Percentiles rank a stretch among this genome's conserved stretches.
These are phyloP conservation scores for Cyclocybe aegerita DNA, from an alignment of 768 basidiomycete genomes.

Conservation along the genomic window DNA sequence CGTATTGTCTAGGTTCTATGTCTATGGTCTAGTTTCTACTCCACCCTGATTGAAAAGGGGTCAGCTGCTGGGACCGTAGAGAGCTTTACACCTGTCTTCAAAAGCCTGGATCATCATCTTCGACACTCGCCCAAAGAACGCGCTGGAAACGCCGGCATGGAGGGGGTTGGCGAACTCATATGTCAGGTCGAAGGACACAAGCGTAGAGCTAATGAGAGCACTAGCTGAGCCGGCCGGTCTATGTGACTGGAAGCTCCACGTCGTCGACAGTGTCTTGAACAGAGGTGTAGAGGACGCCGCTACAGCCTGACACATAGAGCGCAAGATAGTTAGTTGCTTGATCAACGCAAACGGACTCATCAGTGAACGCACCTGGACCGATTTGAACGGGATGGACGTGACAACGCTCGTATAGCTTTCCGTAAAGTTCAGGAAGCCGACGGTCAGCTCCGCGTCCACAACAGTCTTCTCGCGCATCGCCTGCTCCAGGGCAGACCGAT, in stretches of 20 bases:
- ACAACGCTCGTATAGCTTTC: slow-evolving; percentile 90
- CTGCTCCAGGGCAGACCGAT: slow-evolving; percentile 32
- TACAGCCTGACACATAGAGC: slow-evolving; percentile 12
- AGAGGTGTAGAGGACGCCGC: slow-evolving; percentile 23
- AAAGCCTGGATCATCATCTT: slow-evolving; percentile 92
- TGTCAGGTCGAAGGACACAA: slow-evolving; percentile 80
- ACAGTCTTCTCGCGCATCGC: slow-evolving; percentile 32
- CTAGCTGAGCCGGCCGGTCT: background rate
- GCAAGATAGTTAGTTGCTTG: background rate
- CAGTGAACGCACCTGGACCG: slow-evolving; percentile 65
- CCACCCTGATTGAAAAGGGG: background rate
- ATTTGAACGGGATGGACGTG: slow-evolving; percentile 73
- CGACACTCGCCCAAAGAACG: slow-evolving; percentile 86
- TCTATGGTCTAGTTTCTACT: background rate
- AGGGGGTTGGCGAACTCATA: slow-evolving; percentile 89
- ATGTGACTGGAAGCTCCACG: slow-evolving; percentile 18
- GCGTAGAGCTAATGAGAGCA: slow-evolving; percentile 50
- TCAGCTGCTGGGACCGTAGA: slow-evolving; percentile 58
- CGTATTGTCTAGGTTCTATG: background rate
- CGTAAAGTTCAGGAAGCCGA: slow-evolving; percentile 84
- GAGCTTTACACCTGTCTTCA: slow-evolving; percentile 73
- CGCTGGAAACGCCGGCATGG: slow-evolving; percentile 77
- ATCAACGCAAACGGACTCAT: background rate
- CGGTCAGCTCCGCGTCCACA: slow-evolving; percentile 84
- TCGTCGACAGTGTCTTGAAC: slow-evolving; percentile 23